Evolutionary conservation across 2,329 filamentous ascomycete genomes (phyloP), one percentile per base, ranked within the genome.

Genomic region (Claviceps spartinae): DNA sequence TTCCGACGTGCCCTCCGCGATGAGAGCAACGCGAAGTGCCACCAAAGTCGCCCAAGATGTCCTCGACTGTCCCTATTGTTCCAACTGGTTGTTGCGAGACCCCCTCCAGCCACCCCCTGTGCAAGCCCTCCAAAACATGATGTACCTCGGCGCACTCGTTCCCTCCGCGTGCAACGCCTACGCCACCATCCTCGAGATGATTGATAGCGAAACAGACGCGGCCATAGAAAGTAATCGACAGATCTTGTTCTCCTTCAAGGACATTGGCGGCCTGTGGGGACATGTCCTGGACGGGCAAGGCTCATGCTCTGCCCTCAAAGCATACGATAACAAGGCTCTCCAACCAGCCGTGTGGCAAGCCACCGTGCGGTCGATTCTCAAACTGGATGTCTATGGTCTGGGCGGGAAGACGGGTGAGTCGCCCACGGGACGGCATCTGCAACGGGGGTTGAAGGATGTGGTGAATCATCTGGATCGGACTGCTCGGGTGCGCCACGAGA

Each of bases 91-190:
- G 36, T 46, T 69, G 16, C 59, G 66, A 7, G 67, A 72, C 5
- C 57, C 64, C 1, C 56, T 57, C 26, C 56, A 63, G 34, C 61
- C 65, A 1, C 66, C 69, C 1, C 67, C 72, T 22, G 70, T 80
- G 49, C 72, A 76, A 49, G 58, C 69, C 34, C 76, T 79, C 55
- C 79, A 82, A 60, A 81, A 72, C 59, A 68, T 75, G 48, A 81
- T 82, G 77, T 69, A 79, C 50, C 66, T 83, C 4, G 76, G 72
- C 6, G 73, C 78, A 2, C 69, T 83, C 66, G 30, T 83, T 3
- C 78, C 78, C 1, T 75, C 76, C 8, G 70, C 70, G 66, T 64
- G 30, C 9, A 34, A 34, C 9, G 30, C 30, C 30, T 34, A 34
- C 30, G 30, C 30, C 9, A 34, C 30, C 30, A 76, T 83, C 47